Evolutionary conservation across 306 rosid species (phyloP), one percentile per base, ranked within the genome.

Genomic region (Pyrus communis): DNA sequence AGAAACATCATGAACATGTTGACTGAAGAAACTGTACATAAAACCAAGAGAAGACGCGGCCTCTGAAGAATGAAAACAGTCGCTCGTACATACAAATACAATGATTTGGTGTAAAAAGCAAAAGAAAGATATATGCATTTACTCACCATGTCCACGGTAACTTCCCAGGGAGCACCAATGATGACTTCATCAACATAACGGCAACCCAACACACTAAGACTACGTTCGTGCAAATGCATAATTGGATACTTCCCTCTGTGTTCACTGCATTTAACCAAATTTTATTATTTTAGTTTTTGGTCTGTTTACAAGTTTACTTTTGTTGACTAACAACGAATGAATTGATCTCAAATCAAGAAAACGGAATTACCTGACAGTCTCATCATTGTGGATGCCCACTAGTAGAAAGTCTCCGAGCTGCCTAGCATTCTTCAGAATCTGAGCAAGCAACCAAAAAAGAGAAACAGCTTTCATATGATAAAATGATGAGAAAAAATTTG

Each of bases 171-270:
- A 58, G 99, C 92, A 69, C 99, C 99, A 55, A 96, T 93, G 73
- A 96, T 96, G 82, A 96, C 99, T 83, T 96, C 99, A 84, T 96
- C 98, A 67, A 96, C 99, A 67, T 89, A 81, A 73, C 98, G 91
- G 68, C 91, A 91, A 82, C 94, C 98, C 81, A 96, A 85, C 64
- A 96, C 94, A 38, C 99, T 90, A 69, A 96, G 99, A 82, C 98
- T 96, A 35, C 99, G 98, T 80, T 96, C 99, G 17, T 96, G 98
- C 61, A 96, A 85, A 84, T 91, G 97, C 98, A 96, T 92, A 27
- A 96, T 85, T 67, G 99, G 99, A 85, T 74, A 91, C 64, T 80
- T 91, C 76, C 93, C 97, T 76, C 97, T 89, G 76, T 77, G 86
- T 81, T 85, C 85, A 60, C 99, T 96, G 91, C 82, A 85, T 46